phyloP scores from a whole-genome alignment of 768 basidiomycete genomes.

The Lactarius hatsudake region DNA sequence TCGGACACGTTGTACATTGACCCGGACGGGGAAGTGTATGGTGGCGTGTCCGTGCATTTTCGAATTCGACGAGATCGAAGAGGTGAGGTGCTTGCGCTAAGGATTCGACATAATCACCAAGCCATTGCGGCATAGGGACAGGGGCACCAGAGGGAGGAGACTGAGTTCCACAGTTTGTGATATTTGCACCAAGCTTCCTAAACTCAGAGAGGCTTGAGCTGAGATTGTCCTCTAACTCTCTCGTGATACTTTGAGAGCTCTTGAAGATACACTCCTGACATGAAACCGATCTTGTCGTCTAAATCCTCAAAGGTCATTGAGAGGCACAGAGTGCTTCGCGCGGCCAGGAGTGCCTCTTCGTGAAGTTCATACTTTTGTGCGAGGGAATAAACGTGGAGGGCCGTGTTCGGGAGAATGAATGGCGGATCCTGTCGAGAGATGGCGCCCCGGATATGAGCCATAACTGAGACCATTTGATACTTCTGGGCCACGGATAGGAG shows the following conservation, averaged over 20 bases:
- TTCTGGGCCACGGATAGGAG: background rate
- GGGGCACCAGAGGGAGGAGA: background rate
- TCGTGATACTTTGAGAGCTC: conserved; percentile 1
- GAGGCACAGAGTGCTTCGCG: background rate
- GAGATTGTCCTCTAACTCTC: background rate
- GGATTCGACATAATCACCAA: background rate
- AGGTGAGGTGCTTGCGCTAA: background rate
- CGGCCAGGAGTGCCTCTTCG: background rate
- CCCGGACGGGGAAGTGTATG: too few relatives aligned
- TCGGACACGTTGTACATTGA: background rate
- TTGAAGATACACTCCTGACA: background rate
- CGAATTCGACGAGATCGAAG: background rate
- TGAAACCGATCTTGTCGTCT: background rate
- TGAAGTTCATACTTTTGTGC: background rate
- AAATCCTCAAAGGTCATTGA: background rate
- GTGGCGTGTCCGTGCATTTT: background rate
- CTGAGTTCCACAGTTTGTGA: background rate
- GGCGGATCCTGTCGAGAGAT: background rate
- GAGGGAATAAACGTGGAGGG: background rate
- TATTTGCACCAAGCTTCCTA: background rate
- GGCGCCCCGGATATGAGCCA: background rate
- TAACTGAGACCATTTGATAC: background rate
- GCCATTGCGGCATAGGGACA: background rate
- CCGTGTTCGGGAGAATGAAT: background rate
- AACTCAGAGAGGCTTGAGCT: background rate